phyloP scores from a whole-genome alignment of 345 rosid genomes.

The Aquilaria yunnanensis region DNA sequence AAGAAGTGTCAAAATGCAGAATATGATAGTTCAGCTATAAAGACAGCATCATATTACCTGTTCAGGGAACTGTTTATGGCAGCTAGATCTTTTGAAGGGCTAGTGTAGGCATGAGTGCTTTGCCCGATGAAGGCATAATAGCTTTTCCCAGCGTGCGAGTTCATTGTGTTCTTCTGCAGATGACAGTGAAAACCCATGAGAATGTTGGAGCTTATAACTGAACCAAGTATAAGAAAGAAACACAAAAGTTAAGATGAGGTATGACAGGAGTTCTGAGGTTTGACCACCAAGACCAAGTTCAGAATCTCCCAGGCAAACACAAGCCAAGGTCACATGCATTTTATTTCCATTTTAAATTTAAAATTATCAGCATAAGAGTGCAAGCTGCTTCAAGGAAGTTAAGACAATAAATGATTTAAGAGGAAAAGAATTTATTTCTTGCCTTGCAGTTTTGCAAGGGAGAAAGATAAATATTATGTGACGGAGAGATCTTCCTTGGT shows the following conservation, averaged over 20 bases:
- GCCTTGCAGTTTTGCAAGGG: constrained; percentile 95
- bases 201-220: too few species aligned
- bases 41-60: constrained; percentile 30
- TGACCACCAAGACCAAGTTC: too few species aligned
- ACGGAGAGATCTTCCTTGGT: constrained; percentile 84
- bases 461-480: constrained; percentile 88
- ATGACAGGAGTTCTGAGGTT: too few species aligned
- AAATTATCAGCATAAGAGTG: too few species aligned
- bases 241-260: not conserved
- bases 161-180: constrained; percentile 82
- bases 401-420: not conserved
- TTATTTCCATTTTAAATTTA: too few species aligned
- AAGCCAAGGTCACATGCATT: too few species aligned
- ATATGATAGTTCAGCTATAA: not conserved
- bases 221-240: too few species aligned
- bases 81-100: constrained; percentile 94
- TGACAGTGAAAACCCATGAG: not conserved
- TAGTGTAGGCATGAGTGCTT: constrained; percentile 94
- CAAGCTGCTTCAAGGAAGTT: too few species aligned
- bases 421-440: not conserved
- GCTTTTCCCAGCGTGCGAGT: constrained; percentile 79
- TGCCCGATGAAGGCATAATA: constrained; percentile 97
- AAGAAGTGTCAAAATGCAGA: too few species aligned
- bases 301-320: too few species aligned
- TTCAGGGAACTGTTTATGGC: constrained; percentile 88